Base-by-base conservation (phyloP, 345 rosid species). In the Gossypium thurberi region DNA sequence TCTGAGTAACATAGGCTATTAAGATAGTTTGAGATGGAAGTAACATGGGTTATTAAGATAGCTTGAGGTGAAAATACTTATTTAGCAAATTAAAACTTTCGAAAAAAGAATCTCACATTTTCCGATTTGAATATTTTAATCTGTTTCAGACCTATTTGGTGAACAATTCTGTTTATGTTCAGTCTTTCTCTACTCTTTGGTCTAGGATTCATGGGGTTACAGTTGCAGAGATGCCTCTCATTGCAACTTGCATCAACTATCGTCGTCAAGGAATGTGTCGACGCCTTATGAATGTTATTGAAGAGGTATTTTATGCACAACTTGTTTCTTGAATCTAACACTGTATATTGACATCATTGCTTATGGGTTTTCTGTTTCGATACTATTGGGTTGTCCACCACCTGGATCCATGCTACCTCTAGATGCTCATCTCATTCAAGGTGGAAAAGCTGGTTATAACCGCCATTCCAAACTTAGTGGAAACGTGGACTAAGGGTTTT, bases 201-300 rank as follows among this genome's bases (percentile, higher is more conserved):
- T 17, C 44, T 37, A 94, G 98, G 85, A 85, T 92, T 67, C 97
- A 94, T 82, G 98, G 97, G 73, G 81, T 76, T 59, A 74, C 84
- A 56, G 85, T 94, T 73, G 98, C 98, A 42, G 98, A 92, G 89
- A 92, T 94, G 97, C 98, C 97, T 75, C 89, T 94, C 33, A 87
- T 90, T 82, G 98, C 97, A 80, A 94, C 98, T 62, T 91, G 97
- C 79, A 90, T 90, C 79, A 88, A 86, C 66, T 88, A 82, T 72
- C 90, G 97, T 47, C 92, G 97, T 51, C 94, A 84, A 80, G 98
- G 98, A 73, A 90, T 94, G 97, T 92, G 98, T 79, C 88, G 91
- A 74, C 85, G 82, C 78, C 91, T 94, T 62, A 76, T 92, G 78
- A 65, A 81, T 83, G 90, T 90, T 70, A 82, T 94, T 40, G 98